These are phyloP conservation scores for Cairneyella variabilis DNA, from an alignment of 495 filamentous ascomycete species.

Conservation along the genomic window DNA sequence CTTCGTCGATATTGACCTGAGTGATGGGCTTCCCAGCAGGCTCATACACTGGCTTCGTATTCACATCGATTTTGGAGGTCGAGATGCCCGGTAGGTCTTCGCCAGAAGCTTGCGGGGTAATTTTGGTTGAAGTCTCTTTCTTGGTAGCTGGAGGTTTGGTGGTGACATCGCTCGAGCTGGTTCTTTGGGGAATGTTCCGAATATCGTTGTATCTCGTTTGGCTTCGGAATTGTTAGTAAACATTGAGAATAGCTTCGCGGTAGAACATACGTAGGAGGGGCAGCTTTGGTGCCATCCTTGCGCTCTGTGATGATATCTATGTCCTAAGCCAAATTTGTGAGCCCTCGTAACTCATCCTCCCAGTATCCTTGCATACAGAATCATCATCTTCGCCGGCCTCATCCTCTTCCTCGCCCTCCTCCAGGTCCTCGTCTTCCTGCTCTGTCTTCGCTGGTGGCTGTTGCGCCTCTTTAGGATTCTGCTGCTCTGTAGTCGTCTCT, in stretches of 20 bases:
- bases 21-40: conserved; percentile 73
- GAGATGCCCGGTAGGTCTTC: conserved; percentile 51
- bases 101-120: conserved; percentile 23
- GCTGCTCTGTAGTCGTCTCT: conserved; percentile 15
- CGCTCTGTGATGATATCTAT: conserved; percentile 92
- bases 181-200: conserved; percentile 63
- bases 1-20: conserved; percentile 75
- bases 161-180: conserved; percentile 47
- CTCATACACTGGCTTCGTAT: conserved; percentile 76
- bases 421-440: conserved; percentile 42
- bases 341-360: not conserved
- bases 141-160: conserved; percentile 39
- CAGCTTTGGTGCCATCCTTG: conserved; percentile 71
- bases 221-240: conserved; percentile 25
- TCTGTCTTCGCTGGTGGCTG: conserved; percentile 13
- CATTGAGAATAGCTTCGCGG: not conserved
- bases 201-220: conserved; percentile 57
- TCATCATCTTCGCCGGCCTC: conserved; percentile 49
- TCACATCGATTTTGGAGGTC: conserved; percentile 77
- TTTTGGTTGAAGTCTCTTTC: conserved; percentile 32
- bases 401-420: conserved; percentile 70
- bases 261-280: conserved; percentile 52
- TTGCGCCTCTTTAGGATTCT: conserved; percentile 15
- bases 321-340: conserved; percentile 55
- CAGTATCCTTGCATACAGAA: conserved; percentile 3